Evolutionary conservation across 2,329 filamentous ascomycete species (phyloP).

Genomic region (Onygena corvina): DNA sequence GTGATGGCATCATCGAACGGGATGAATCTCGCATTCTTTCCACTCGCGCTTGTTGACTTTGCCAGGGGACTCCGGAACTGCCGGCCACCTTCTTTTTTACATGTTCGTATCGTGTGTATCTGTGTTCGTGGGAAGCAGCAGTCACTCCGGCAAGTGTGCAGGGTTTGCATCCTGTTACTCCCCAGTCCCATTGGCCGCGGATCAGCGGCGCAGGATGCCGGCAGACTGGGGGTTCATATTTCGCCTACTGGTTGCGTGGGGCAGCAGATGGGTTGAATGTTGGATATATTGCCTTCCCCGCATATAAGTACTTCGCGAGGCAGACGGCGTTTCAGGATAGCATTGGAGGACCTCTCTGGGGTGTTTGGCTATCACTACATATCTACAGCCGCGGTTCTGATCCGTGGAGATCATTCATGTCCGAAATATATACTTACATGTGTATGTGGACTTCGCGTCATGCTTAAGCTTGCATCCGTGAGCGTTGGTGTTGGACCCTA

Average conservation of each 20-base stretch:
- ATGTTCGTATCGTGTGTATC: neutral
- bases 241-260: slow-evolving; percentile 5
- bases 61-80: neutral
- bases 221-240: neutral
- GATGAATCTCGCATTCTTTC: neutral
- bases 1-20: slow-evolving; percentile 2
- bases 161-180: neutral
- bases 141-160: no score
- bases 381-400: no score
- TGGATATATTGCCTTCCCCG: no score
- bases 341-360: no score
- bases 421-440: no score
- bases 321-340: neutral
- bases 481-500: no score
- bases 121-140: neutral
- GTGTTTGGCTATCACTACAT: no score
- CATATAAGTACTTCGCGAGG: no score
- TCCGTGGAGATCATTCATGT: no score
- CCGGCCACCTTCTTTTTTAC: neutral
- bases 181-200: slow-evolving; percentile 4
- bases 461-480: no score
- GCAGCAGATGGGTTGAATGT: no score
- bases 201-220: slow-evolving; percentile 1
- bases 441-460: no score
- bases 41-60: slow-evolving; percentile 6